Percentiles rank a stretch among this genome's conserved stretches.
Conservation (phyloP, 352 stramenopile species). For the Phytophthora nicotianae region DNA sequence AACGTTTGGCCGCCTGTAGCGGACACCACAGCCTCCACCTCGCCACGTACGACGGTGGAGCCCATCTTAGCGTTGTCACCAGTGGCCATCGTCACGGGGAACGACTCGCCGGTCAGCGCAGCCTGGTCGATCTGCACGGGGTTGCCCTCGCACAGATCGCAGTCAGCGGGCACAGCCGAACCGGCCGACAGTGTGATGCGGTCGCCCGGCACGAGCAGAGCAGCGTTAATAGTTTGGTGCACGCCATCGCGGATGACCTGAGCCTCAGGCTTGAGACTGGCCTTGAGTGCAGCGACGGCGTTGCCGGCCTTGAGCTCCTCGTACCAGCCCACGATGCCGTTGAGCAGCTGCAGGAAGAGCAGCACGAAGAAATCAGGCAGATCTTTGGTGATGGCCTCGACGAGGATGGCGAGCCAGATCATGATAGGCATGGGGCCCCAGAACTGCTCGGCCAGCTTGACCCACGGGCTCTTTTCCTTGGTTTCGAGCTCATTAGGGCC, state of each 20-base stretch:
- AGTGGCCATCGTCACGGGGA: constrained; percentile 88
- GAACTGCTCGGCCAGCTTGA: constrained; percentile 72
- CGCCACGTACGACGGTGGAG: constrained; percentile 86
- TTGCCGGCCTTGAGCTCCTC: constrained; percentile 84
- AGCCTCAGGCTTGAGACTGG: constrained; percentile 83
- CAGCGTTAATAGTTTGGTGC: constrained; percentile 87
- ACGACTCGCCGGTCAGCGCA: constrained; percentile 94
- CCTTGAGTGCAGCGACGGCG: constrained; percentile 88
- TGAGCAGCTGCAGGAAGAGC: constrained; percentile 74
- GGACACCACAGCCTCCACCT: constrained; percentile 92
- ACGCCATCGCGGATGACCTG: constrained; percentile 90
- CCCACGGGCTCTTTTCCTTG: constrained; percentile 52
- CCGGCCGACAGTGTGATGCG: constrained; percentile 90
- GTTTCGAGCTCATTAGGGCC: constrained; percentile 87
- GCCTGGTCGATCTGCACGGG: constrained; percentile 91
- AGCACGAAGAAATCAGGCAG: constrained; percentile 70
- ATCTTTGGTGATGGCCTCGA: constrained; percentile 71
- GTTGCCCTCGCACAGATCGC: constrained; percentile 83
- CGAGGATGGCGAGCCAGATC: constrained; percentile 90
- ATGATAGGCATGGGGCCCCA: constrained; percentile 91
- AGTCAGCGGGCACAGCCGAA: constrained; percentile 93
- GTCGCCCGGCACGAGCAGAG: constrained; percentile 94
- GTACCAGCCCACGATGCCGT: constrained; percentile 74
- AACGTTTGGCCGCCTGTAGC: constrained; percentile 92
- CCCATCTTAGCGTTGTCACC: constrained; percentile 89